These are phyloP conservation scores for Linnemannia zychae DNA, from an alignment of 192 early-diverging fungal species.

Conservation along the genomic window DNA sequence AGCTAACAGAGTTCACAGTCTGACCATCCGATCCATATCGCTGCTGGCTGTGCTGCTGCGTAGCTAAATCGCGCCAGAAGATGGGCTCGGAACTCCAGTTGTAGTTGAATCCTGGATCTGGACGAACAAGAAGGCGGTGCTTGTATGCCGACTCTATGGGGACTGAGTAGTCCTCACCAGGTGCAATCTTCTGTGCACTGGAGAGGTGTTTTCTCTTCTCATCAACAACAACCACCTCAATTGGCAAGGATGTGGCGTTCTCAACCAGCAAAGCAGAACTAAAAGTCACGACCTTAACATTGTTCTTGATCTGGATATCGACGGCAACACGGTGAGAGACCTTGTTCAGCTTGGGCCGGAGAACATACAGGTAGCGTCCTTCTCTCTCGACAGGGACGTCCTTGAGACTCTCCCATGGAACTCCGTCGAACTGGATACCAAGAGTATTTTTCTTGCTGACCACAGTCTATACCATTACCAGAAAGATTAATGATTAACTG, in stretches of 20 bases:
- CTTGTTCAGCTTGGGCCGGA: conserved; percentile 85
- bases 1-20: conserved; percentile 56
- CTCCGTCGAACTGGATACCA: conserved; percentile 87
- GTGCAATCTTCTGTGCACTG: conserved; percentile 67
- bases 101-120: conserved; percentile 89
- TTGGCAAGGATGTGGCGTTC: conserved; percentile 82
- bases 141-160: conserved; percentile 90
- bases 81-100: conserved; percentile 85
- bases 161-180: conserved; percentile 87
- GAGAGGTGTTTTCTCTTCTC: conserved; percentile 69
- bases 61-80: conserved; percentile 87
- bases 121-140: conserved; percentile 83
- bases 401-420: conserved; percentile 93
- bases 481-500: no score
- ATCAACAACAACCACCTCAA: conserved; percentile 88
- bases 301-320: conserved; percentile 87
- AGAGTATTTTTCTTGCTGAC: conserved; percentile 78
- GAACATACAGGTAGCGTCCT: conserved; percentile 81
- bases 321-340: conserved; percentile 88
- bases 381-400: conserved; percentile 92
- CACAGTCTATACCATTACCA: conserved; percentile 21
- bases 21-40: conserved; percentile 31
- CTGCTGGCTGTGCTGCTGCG: conserved; percentile 37
- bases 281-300: conserved; percentile 94
- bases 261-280: conserved; percentile 86